Evolutionary conservation across 352 stramenopile species (phyloP), one percentile per base, ranked within the genome.

Genomic region (Elongisporangium undulatum): DNA sequence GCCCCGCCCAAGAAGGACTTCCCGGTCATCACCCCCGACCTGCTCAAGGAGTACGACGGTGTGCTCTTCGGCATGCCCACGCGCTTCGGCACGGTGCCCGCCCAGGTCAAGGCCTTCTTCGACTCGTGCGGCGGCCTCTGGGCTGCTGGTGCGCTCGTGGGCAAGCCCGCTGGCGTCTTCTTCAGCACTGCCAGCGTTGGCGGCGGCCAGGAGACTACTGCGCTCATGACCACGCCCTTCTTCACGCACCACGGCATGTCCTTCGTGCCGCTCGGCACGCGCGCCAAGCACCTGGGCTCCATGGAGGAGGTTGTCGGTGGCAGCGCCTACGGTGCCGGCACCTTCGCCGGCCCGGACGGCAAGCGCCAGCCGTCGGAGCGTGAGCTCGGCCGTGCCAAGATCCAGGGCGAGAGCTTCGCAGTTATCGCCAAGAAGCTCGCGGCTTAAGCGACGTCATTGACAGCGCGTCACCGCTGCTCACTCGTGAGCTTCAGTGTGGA

Each of bases 91-190:
- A 78, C 76, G 50, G 51, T 73, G 12, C 59, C 70, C 16, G 75
- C 87, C 16, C 86, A 95, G 71, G 73, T 95, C 54, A 92, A 92
- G 78, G 64, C 76, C n/a, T 77, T 94, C 57, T 81, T 90, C 17
- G 86, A 95, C 69, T 55, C 66, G 22, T 84, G 64, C 17, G 86
- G 86, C 24, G 58, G 67, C 34, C 74, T 92, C n/a, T 95, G 85
- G 85, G 56, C 72, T 51, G 71, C 52, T 19, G 84, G 85, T 34
- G 71, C 66, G 10, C 70, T 94, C 17, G 65, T 79, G 1, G 82
- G 81, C 56, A 95, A 94, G 67, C 68, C 86, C 15, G 82, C 75
- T 49, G 83, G 79, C 52, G 68, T 82, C 20, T 94, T 95, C 68
- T 69, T 87, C 56, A 77, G 62, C 55, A 87, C 78, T 19, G 84